These are phyloP conservation scores for Grammothele lineata DNA, from an alignment of 768 basidiomycete genomes.

Conservation along the genomic window DNA sequence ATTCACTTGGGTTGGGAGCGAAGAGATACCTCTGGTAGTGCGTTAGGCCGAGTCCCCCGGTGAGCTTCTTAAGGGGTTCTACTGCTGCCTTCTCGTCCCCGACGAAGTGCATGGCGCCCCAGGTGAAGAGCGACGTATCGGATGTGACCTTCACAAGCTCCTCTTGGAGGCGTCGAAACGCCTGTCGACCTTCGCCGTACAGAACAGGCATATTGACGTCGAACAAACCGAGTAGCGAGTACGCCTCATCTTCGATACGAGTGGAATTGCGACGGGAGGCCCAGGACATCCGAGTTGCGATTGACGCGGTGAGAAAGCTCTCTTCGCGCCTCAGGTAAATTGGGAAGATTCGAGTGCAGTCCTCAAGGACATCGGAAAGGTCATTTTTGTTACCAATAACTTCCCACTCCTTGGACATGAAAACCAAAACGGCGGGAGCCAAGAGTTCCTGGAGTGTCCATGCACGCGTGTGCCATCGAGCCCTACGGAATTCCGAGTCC, in stretches of 20 bases:
- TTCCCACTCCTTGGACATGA: neutral
- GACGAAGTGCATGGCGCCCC: neutral
- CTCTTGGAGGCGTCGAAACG: neutral
- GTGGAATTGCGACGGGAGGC: neutral
- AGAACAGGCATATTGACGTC: neutral
- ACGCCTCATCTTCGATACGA: neutral
- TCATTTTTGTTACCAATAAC: neutral
- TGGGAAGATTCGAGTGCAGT: neutral
- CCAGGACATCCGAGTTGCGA: neutral
- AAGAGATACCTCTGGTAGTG: no score
- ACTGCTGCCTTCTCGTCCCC: no score
- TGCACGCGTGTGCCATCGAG: neutral
- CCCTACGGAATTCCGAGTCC: neutral
- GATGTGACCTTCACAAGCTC: neutral
- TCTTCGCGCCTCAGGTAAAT: neutral
- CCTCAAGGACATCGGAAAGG: neutral
- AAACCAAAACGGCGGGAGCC: neutral
- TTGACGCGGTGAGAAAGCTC: neutral
- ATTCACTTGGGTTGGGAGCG: no score
- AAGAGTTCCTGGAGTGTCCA: constrained; percentile 3
- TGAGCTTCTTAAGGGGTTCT: no score
- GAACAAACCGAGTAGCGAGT: neutral
- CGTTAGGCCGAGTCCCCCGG: no score
- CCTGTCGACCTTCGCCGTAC: neutral
- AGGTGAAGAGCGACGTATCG: neutral